Evolutionary conservation across 768 basidiomycete species (phyloP), one percentile per base, ranked within the genome.

Genomic region (Lentinula sp.): DNA sequence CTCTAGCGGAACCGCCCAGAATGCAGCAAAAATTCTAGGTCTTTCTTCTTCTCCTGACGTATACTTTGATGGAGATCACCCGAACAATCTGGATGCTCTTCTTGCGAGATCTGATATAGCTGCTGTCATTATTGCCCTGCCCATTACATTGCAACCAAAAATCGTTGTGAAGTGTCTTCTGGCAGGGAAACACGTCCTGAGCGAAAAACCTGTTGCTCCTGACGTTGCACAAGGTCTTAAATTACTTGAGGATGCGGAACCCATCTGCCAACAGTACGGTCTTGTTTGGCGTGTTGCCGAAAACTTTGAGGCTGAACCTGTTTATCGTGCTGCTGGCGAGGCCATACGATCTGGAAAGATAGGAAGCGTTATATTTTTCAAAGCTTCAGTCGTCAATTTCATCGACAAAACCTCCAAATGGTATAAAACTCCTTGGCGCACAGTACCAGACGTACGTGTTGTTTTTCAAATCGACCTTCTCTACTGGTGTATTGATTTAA

Each of bases 141-240:
- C 93, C 0, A 94, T 95, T 68, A 81, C 85, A 0, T 66, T 79
- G 4, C 92, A 93, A 70, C 91, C 93, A 2, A 71, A 74, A 16
- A 75, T 94, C 61, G 76, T 95, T 59, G 72, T 82, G 61, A 82
- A 81, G 67, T 81, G 83, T 0, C 74, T 88, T 41, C 81, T 76
- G 0, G 88, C 90, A 2, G 90, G 93, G 32, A 96, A 95, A 74
- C 90, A 95, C 69, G 91, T 95, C 53, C 69, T 95, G 62, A 88
- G 87, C 71, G 93, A 96, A 77, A 95, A 95, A 69, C 94, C 94
- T 6, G 80, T 94, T 13, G 91, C 85, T 3, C 78, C 85, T 45
- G 86, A 89, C 66, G 84, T 93, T 49, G 78, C 79, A 33, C 73
- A 75, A 2, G 93, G 88, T 0, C 72, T 84, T 50, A 75, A 77